Evolutionary conservation across 768 basidiomycete genomes (phyloP), one percentile per base, ranked within the genome.

Genomic region (Boletus fagicola): DNA sequence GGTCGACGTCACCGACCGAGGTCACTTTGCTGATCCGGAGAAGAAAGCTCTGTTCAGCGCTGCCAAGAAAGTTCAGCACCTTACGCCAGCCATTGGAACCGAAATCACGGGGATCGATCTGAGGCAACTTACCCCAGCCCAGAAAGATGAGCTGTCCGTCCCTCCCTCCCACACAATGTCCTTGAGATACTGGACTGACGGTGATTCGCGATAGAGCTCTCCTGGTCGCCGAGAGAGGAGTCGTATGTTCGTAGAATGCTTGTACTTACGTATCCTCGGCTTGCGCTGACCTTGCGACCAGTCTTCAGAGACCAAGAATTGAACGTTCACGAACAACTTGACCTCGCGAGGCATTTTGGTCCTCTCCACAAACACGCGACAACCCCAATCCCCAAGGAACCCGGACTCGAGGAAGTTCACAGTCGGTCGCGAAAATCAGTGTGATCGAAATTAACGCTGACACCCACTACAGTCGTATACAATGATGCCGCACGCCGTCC

Each of bases 361-460:
- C 87, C 82, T 47, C 79, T 91, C 46, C 90, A 94, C 71, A 89
- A 86, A 68, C 90, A 94, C 65, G 87, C 91, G 4, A 91, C 88
- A 3, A 91, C 89, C 11, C 87, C 87, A 0, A 78, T 92, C 48
- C 88, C 92, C 2, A 75, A 74, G 57, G 81, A 83, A 65, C 83
- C 78, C 18, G 90, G 90, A 16, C 77, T 90, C 4, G 85, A 90
- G 64, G 86, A 89, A 74, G 87, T 89, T 5, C 89, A 91, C 62
- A 78, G 88, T 85, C 58, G 46, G 79, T 70, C 30, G 5, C 30
- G 15, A 30, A 48, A 31, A 8, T 53, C 28, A 16, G 16, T 58
- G 10, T 26, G 12, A 57, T 20, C 16, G 11, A 33, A 36, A 26
- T 42, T n/a, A 49, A 20, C 26, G 51, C 52, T 61, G 51, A 60